Conservation (phyloP, 331 rosid genomes). For the Acacia concinna region DNA sequence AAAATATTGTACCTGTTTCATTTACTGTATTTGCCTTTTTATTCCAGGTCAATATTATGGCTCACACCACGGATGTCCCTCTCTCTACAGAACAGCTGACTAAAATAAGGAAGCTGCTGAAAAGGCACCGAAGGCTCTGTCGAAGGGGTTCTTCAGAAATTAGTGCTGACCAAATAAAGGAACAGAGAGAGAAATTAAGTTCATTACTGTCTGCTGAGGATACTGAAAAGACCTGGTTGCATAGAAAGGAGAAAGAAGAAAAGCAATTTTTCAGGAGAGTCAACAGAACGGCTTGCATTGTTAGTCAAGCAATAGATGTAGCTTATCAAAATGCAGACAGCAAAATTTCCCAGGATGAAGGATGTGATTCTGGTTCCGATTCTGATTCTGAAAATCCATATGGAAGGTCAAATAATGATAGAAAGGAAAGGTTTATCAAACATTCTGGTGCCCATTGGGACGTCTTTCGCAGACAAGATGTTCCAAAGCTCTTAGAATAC, state of each 20-base stretch:
- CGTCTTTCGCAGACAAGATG: slow-evolving; percentile 91
- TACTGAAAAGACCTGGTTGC: slow-evolving; percentile 36
- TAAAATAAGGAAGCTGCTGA: slow-evolving; percentile 67
- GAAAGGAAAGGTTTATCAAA: slow-evolving; percentile 31
- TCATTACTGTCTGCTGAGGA: slow-evolving; percentile 40
- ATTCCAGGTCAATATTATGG: slow-evolving; percentile 88
- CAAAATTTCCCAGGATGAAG: slow-evolving; percentile 37
- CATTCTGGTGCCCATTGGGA: slow-evolving; percentile 79
- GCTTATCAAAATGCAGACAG: slow-evolving; percentile 37
- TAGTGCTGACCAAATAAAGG: slow-evolving; percentile 39
- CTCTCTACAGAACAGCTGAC: slow-evolving; percentile 73
- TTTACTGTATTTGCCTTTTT: slow-evolving; percentile 28
- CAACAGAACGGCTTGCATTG: slow-evolving; percentile 53
- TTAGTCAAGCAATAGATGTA: slow-evolving; percentile 40
- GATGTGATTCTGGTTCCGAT: slow-evolving; percentile 53
- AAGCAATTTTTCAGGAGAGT: slow-evolving; percentile 63
- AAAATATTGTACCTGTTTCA: slow-evolving; percentile 22
- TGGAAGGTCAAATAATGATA: slow-evolving; percentile 29
- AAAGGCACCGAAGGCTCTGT: slow-evolving; percentile 63
- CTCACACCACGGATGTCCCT: slow-evolving; percentile 69
- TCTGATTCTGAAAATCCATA: slow-evolving; percentile 43
- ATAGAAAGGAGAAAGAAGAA: slow-evolving; percentile 47
- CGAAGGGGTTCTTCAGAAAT: slow-evolving; percentile 43
- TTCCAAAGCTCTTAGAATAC: slow-evolving; percentile 80
- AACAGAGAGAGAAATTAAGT: slow-evolving; percentile 31